Evolutionary conservation across 139 green algal genomes (phyloP).

Genomic region (Coelastrella sp.): DNA sequence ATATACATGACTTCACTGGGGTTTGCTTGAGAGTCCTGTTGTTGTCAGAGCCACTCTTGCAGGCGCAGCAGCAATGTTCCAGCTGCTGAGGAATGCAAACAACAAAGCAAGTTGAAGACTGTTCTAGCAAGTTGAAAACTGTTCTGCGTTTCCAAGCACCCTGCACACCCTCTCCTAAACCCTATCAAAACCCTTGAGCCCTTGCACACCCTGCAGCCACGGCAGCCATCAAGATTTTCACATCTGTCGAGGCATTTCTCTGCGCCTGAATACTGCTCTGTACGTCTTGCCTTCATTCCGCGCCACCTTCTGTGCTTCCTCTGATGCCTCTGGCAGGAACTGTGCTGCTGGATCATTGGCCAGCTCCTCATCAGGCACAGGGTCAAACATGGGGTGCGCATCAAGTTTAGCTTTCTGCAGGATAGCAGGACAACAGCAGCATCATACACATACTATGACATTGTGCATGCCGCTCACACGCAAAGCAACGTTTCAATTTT

Average conservation of each 20-base stretch:
- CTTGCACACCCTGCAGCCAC: neutral
- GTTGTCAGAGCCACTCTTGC: too few relatives aligned
- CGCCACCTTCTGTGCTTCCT: slow-evolving; percentile 94
- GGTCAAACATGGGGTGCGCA: slow-evolving; percentile 89
- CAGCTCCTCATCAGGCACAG: slow-evolving; percentile 86
- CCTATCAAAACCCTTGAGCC: neutral
- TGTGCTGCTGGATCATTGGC: slow-evolving; percentile 75
- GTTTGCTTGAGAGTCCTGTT: too few relatives aligned
- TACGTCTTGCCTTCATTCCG: slow-evolving; percentile 82
- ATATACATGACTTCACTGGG: too few relatives aligned
- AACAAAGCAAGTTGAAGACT: too few relatives aligned
- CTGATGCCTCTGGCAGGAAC: slow-evolving; percentile 77
- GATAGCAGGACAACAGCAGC: neutral
- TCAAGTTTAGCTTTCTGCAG: slow-evolving; percentile 77
- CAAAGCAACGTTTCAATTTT: too few relatives aligned
- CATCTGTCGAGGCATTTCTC: slow-evolving; percentile 8
- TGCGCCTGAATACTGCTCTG: slow-evolving; percentile 72
- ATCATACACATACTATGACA: neutral
- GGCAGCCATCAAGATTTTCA: neutral
- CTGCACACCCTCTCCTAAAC: too few relatives aligned
- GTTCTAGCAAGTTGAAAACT: too few relatives aligned
- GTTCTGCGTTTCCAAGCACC: too few relatives aligned
- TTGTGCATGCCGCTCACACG: too few relatives aligned
- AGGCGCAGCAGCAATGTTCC: neutral
- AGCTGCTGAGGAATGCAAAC: neutral